Conservation (phyloP, 805 yeast genomes). For the Candida dajiaensis region DNA sequence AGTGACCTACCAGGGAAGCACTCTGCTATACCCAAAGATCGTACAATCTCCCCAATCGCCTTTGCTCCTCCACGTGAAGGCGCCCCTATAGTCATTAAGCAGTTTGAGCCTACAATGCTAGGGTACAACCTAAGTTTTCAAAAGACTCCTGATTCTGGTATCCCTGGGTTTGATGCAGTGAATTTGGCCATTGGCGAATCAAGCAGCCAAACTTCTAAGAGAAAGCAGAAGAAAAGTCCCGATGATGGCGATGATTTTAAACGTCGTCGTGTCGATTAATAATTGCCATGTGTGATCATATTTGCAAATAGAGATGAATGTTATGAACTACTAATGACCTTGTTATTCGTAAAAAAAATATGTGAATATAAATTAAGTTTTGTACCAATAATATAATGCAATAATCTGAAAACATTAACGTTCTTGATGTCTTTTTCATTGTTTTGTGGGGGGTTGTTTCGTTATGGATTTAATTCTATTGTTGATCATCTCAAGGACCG, state of each 20-base stretch:
- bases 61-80: conserved; percentile 26
- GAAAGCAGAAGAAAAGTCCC: conserved; percentile 32
- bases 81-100: conserved; percentile 41
- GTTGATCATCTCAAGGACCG: no score
- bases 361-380: neutral
- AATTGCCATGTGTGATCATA: neutral
- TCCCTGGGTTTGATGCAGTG: conserved; percentile 70
- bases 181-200: conserved; percentile 56
- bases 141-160: conserved; percentile 59
- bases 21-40: conserved; percentile 45
- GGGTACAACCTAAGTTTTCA: conserved; percentile 51
- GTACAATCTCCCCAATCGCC: conserved; percentile 33
- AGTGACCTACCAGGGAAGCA: conserved; percentile 80
- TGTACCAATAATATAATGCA: neutral
- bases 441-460: neutral
- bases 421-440: neutral
- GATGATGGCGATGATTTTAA: conserved; percentile 25
- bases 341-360: neutral
- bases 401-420: neutral
- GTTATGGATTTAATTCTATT: no score
- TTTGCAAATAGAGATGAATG: neutral
- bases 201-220: conserved; percentile 25
- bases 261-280: conserved; percentile 22
- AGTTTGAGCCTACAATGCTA: conserved; percentile 45
- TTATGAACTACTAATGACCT: neutral